Conservation (phyloP, 2,329 filamentous ascomycete species). For the Ambrosiella xylebori region DNA sequence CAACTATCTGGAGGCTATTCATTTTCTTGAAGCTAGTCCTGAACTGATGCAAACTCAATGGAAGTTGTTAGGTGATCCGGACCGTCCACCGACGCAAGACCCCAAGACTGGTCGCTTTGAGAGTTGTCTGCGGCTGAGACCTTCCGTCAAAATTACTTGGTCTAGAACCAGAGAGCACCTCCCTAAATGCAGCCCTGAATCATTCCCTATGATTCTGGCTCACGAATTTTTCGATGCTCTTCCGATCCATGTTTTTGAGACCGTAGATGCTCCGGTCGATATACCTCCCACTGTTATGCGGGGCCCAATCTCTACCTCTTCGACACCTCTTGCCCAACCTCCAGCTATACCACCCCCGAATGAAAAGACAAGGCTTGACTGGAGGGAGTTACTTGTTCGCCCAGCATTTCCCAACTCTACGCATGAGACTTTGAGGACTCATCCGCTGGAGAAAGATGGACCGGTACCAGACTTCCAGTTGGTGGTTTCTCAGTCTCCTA, state of each 20-base stretch:
- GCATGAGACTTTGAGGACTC: slow-evolving; percentile 35
- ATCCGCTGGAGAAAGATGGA: slow-evolving; percentile 32
- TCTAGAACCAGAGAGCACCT: slow-evolving; percentile 76
- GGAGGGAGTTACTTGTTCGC: slow-evolving; percentile 69
- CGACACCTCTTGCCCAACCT: slow-evolving; percentile 14
- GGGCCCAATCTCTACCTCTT: slow-evolving; percentile 18
- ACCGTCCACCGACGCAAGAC: slow-evolving; percentile 39
- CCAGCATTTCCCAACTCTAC: slow-evolving; percentile 40
- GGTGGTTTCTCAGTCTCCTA: slow-evolving; percentile 55
- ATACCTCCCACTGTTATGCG: slow-evolving; percentile 17
- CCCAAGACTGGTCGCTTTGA: neutral
- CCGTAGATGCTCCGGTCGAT: slow-evolving; percentile 31
- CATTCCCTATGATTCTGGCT: slow-evolving; percentile 77
- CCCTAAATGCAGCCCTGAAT: slow-evolving; percentile 38
- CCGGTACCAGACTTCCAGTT: slow-evolving; percentile 72
- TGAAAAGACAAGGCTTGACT: slow-evolving; percentile 34
- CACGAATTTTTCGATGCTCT: slow-evolving; percentile 98
- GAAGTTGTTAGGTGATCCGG: slow-evolving; percentile 58
- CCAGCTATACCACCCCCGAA: slow-evolving; percentile 22
- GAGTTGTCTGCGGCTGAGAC: slow-evolving; percentile 16
- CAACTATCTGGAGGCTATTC: slow-evolving; percentile 66
- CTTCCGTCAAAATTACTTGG: slow-evolving; percentile 65
- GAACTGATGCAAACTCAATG: slow-evolving; percentile 64
- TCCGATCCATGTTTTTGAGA: slow-evolving; percentile 88
- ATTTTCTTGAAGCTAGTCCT: slow-evolving; percentile 85